Evolutionary conservation across 192 early-diverging fungal genomes (phyloP), one percentile per base, ranked within the genome.

Genomic region (Globomyces pollinis-pini): DNA sequence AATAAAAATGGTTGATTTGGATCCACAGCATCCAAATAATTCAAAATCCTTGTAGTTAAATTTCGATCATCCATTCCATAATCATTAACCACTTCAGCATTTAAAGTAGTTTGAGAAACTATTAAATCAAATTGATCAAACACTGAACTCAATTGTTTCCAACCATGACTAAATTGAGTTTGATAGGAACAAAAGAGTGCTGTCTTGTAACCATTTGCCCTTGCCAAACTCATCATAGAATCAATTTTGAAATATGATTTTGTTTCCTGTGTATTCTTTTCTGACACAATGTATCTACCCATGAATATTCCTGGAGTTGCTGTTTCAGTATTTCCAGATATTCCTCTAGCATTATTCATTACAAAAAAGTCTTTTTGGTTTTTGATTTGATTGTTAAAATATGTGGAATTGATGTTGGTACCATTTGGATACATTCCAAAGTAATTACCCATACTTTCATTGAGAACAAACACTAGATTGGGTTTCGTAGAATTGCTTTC

Each of bases 311-410:
- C 44, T 26, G 28, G 23, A 20, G 28, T 47, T 47, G 44, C 44
- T 26, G 44, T 47, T 26, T 47, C 44, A 12, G 44, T 47, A n/a
- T 47, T 47, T 26, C 44, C 44, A 7, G 44, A 47, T 4, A 47
- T 26, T 28, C 23, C 6, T 15, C 44, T 47, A 15, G 44, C 28
- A 15, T 47, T 47, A 21, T 47, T 47, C 23, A 47, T 28, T 9
- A 28, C 28, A 26, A 28, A 47, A 15, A 47, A 28, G 5, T 20
- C 28, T 0, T 26, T 26, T 12, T 20, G 44, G 15, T 26, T 47
- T 2, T 26, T 15, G 44, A 47, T 47, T 9, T 47, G 23, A 26
- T 47, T 23, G 23, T 47, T 47, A 26, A 47, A 47, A 15, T 28
- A 47, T 5, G 44, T 26, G 11, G 44, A 20, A 26, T 47, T 47